Evolutionary conservation across 768 basidiomycete species (phyloP).

Genomic region (Termitomyces sp.): DNA sequence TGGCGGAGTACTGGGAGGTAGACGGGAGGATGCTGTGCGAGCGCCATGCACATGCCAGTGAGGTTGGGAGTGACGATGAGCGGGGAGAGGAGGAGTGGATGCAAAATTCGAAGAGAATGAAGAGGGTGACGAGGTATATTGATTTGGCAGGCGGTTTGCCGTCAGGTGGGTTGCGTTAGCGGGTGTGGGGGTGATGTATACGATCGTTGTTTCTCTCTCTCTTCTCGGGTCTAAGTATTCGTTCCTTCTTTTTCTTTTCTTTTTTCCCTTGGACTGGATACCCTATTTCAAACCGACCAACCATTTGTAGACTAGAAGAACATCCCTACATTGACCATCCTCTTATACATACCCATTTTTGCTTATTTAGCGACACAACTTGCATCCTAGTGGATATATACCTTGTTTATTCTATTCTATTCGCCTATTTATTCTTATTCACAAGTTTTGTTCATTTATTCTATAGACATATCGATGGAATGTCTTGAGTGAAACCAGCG

Average conservation of each 20-base stretch:
- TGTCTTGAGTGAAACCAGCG: too few relatives aligned
- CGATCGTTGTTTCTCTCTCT: neutral
- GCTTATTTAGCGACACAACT: neutral
- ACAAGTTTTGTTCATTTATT: neutral
- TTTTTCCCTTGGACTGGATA: neutral
- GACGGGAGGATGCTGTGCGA: slow-evolving; percentile 86
- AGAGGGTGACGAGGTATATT: slow-evolving; percentile 77
- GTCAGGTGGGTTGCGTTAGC: slow-evolving; percentile 1
- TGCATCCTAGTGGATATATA: neutral
- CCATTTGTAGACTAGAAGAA: slow-evolving; percentile 7
- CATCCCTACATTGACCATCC: neutral
- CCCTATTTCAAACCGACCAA: neutral
- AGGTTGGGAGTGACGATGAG: slow-evolving; percentile 20
- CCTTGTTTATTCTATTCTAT: neutral
- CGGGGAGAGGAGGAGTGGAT: slow-evolving; percentile 25
- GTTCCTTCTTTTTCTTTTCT: neutral
- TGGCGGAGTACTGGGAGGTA: slow-evolving; percentile 87
- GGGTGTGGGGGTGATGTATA: neutral
- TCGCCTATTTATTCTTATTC: neutral
- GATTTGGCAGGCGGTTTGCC: slow-evolving; percentile 43
- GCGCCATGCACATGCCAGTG: slow-evolving; percentile 51
- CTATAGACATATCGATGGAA: too few relatives aligned
- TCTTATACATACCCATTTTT: neutral
- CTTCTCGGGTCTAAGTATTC: neutral
- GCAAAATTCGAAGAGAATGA: slow-evolving; percentile 53